Base-by-base conservation (phyloP, 106 monocot genomes). In the Phalaenopsis equestris region DNA sequence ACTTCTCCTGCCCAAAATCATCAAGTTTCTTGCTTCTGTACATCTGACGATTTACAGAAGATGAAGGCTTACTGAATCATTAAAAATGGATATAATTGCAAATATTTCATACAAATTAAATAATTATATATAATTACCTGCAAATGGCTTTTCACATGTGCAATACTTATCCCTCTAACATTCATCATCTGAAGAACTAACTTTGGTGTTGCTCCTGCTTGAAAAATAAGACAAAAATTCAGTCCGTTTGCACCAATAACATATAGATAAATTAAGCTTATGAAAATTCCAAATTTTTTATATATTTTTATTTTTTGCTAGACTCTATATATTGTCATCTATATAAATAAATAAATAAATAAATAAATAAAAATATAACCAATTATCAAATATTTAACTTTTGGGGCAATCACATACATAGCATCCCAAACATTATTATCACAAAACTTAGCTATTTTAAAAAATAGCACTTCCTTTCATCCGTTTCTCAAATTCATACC, bases 101-200 rank as follows among this genome's bases (percentile, higher is more conserved):
- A 36, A 39, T 39, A 72, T 14, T 37, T 8, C 0, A 2, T 39
- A 11, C 8, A 72, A 14, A 39, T 11, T 52, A 12, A 52, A 30
- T 30, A 30, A 30, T 30, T n/a, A 52, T 52, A 52, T 12, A 52
- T 52, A 52, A 14, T 37, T 87, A 98, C 98, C 92, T 98, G 98
- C 57, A 99, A 79, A 55, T 99, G 98, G 67, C 94, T 94, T 85
- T 99, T 99, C 52, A 99, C 91, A 87, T 99, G 98, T 82, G 98
- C 94, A 78, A 99, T 99, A 73, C 87, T 93, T 41, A 99, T 91
- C 30, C 98, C 98, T 74, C 86, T 93, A 86, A 99, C 93, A 80
- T 99, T 93, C 98, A 99, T 99, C 92, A 95, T 89, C 93, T 93
- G 92, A 90, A 99, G 98, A 55, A 99, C 94, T 41, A 91, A 75